A percentile compares a stretch with the other conserved stretches of the same genome.
Evolutionary conservation across 495 filamentous ascomycete species (phyloP).

Genomic region (Penicillium cinerascens): DNA sequence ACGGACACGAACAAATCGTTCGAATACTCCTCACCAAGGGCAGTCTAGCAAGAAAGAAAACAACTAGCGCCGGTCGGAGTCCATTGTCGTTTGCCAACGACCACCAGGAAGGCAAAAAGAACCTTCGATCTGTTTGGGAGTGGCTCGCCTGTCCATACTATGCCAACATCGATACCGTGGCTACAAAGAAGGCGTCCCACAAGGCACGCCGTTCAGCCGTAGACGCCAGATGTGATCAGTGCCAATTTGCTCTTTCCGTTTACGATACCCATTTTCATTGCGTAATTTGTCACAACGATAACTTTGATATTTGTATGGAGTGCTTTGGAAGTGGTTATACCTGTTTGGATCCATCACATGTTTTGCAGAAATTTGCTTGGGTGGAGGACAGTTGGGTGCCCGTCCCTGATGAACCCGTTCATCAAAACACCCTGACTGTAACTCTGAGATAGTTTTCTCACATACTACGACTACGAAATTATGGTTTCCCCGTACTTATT

Average conservation of each 20-base stretch:
- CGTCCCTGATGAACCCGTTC: not conserved
- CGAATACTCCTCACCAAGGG: conserved; percentile 2
- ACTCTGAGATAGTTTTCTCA: not conserved
- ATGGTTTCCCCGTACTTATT: not conserved
- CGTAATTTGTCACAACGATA: not conserved
- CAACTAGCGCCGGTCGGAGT: conserved; percentile 8
- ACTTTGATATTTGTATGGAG: conserved; percentile 10
- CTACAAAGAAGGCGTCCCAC: not conserved
- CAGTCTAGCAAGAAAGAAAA: not conserved
- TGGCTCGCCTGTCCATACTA: not conserved
- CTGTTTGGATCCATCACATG: conserved; percentile 7
- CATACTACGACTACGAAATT: not conserved
- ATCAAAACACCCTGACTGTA: not conserved
- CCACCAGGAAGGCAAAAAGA: not conserved
- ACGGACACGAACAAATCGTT: conserved; percentile 4
- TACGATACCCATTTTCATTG: conserved; percentile 9
- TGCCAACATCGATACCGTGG: not conserved
- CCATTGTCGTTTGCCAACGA: conserved; percentile 1
- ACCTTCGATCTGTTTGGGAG: not conserved
- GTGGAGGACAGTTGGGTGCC: not conserved
- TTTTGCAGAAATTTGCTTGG: not conserved
- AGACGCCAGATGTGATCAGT: conserved; percentile 3
- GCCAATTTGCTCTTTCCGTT: not conserved
- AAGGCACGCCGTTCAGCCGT: not conserved
- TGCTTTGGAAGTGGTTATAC: conserved; percentile 1